Base-by-base conservation (phyloP, 371 early-diverging fungal genomes). In the Mucor ambiguus region DNA sequence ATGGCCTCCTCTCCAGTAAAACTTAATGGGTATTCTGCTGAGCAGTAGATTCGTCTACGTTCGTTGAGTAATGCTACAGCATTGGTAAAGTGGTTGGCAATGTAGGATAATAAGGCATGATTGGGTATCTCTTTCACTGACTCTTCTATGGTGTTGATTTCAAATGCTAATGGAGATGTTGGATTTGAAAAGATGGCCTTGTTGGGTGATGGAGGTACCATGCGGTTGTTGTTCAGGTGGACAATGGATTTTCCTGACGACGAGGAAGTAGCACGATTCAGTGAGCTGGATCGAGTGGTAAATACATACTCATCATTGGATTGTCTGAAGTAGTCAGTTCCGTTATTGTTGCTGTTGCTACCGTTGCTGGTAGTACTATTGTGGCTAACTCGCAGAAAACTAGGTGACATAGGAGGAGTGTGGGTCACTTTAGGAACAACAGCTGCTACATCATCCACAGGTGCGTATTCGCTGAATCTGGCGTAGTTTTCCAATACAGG, bases 1-100 rank as follows among this genome's bases (percentile, higher is more conserved):
- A 80, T 66, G 4, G 77, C 79, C 55, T 82, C 83, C 64, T 75
- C 76, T 24, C 83, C 80, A 26, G 59, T 78, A 56, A 80, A 82
- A 60, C 83, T 82, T 3, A 68, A 46, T 22, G 83, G 80, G 52
- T 82, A 78, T 62, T 80, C 80, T 2, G 66, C 74, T 8, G 83
- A 65, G 29, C 70, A 76, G 52, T 76, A 78, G 3, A 82, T 73
- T 18, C 68, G 69, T 38, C 83, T 69, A 11, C 66, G 69, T 30
- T 67, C 64, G 56, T 75, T 74, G 32, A 78, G 57, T n/a, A 52
- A 32, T 7, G 64, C 59, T 1, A 82, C 80, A 22, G 64, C 57
- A 6, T 49, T 43, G n/a, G 72, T 68, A 63, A 82, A 75, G 0
- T 54, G 35, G 7, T 44, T 56, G 3, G 75, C 69, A 28, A 82